Percentiles rank a stretch among this genome's conserved stretches.
Evolutionary conservation across 1,284 basidiomycete genomes (phyloP).

Genomic region (Schizophyllum amplum): DNA sequence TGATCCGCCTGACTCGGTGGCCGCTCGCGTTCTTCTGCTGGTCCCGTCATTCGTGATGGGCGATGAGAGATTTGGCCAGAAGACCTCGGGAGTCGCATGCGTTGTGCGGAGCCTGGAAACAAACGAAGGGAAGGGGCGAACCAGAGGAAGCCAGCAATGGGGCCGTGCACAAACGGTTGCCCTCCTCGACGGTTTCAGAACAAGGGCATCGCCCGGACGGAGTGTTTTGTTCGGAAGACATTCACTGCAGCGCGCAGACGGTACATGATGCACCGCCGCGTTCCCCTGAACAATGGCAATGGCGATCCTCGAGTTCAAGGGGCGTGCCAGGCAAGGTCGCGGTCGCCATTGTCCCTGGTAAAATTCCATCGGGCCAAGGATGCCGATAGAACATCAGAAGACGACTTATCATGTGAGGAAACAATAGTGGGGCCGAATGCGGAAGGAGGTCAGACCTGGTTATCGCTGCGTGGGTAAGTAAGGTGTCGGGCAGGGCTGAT

Average conservation of each 20-base stretch:
- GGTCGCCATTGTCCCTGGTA: not conserved
- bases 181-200: not conserved
- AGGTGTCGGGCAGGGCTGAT: not conserved
- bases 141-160: no score
- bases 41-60: not conserved
- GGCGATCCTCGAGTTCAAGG: not conserved
- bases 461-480: not conserved
- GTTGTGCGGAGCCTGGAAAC: not conserved
- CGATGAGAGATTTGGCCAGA: not conserved
- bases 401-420: not conserved
- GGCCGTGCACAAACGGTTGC: not conserved
- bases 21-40: not conserved
- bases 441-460: not conserved
- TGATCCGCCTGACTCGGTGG: not conserved
- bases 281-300: not conserved
- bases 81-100: not conserved
- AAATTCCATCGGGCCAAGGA: not conserved
- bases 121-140: not conserved
- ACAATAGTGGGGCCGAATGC: not conserved
- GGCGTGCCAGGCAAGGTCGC: not conserved
- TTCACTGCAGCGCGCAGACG: not conserved
- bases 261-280: not conserved
- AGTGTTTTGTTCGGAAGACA: not conserved
- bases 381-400: not conserved
- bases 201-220: not conserved